Base-by-base conservation (phyloP, 2,329 filamentous ascomycete genomes). In the Erysiphe pisi region DNA sequence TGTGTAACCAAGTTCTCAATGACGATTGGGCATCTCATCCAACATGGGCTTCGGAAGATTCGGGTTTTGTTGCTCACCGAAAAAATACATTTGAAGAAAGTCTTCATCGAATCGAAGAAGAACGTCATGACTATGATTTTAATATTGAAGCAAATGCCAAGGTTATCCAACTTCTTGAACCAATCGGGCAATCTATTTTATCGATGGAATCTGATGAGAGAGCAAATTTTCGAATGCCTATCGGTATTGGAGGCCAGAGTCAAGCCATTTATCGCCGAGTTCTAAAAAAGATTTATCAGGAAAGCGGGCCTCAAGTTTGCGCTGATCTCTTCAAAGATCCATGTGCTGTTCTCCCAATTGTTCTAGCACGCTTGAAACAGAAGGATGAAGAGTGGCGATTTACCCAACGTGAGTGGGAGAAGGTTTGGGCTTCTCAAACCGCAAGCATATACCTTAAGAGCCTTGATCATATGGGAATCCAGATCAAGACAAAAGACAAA, bases 1-100 rank as follows among this genome's bases (percentile, higher is more conserved):
- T 99, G 80, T 99, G 95, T 84, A 91, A 93, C 80, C 90, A 91
- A 36, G 94, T 99, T 0, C 86, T 99, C 77, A 99, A 99, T 79
- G 95, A 99, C 80, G 93, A 97, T 80, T 99, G 95, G 95, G 95
- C 95, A 1, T 98, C 94, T 40, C 95, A 99, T 84, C 95, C 95
- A 4, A 99, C 95, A 0, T 99, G 95, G 95, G 95, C 94, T 0
- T 98, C 94, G 0, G 95, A 99, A 83, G 95, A 99, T 82, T 97
- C 93, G 68, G 95, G 95, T 0, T 99, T 99, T 80, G 94, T 99
- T 78, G 95, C 95, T 18, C 95, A 99, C 84, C 89, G 94, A 78
- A 99, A 99, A 87, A 99, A 99, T 80, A 89, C 91, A 77, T 97
- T 91, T 79, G 95, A 99, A 83, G 95, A 99, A 83, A 92, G 92